These are phyloP conservation scores for Ustilago trichophora DNA, from an alignment of 1,284 basidiomycete species.

Conservation along the genomic window DNA sequence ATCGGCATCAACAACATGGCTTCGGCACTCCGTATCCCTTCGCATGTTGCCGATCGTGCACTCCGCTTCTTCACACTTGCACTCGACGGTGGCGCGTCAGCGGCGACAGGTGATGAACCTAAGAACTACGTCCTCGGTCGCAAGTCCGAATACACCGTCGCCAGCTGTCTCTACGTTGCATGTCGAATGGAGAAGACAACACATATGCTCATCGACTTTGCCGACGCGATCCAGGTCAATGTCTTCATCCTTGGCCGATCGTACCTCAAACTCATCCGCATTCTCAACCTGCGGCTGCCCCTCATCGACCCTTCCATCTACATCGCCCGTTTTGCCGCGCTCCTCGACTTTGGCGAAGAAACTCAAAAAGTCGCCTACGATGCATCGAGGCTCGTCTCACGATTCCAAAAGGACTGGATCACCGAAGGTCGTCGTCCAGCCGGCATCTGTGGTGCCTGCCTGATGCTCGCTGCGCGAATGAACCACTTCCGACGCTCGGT, in stretches of 20 bases:
- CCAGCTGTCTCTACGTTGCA: slow-evolving; percentile 93
- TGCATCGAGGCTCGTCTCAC: slow-evolving; percentile 89
- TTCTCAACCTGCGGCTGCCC: slow-evolving; percentile 82
- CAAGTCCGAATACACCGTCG: slow-evolving; percentile 89
- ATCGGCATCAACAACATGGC: slow-evolving; percentile 84
- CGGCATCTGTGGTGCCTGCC: slow-evolving; percentile 94
- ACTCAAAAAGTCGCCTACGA: slow-evolving; percentile 91
- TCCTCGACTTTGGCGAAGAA: slow-evolving; percentile 95
- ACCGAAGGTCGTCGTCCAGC: slow-evolving; percentile 92
- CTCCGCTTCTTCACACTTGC: slow-evolving; percentile 91
- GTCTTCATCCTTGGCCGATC: slow-evolving; percentile 97
- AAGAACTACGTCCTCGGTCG: slow-evolving; percentile 73
- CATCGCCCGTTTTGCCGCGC: slow-evolving; percentile 93
- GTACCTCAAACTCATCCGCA: slow-evolving; percentile 91
- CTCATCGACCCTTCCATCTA: slow-evolving; percentile 96
- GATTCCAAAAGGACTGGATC: slow-evolving; percentile 98
- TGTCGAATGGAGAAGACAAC: slow-evolving; percentile 87
- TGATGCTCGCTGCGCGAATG: slow-evolving; percentile 96
- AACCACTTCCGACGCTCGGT: slow-evolving; percentile 93
- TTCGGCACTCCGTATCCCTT: slow-evolving; percentile 78
- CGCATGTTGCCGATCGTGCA: slow-evolving; percentile 81
- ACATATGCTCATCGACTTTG: slow-evolving; percentile 98
- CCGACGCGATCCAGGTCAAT: slow-evolving; percentile 75
- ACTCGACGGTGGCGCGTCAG: slow-evolving; percentile 75
- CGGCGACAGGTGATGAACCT: slow-evolving; percentile 53